phyloP scores from a whole-genome alignment of 1,139 yeast species.

The Protomyces gravidus region DNA sequence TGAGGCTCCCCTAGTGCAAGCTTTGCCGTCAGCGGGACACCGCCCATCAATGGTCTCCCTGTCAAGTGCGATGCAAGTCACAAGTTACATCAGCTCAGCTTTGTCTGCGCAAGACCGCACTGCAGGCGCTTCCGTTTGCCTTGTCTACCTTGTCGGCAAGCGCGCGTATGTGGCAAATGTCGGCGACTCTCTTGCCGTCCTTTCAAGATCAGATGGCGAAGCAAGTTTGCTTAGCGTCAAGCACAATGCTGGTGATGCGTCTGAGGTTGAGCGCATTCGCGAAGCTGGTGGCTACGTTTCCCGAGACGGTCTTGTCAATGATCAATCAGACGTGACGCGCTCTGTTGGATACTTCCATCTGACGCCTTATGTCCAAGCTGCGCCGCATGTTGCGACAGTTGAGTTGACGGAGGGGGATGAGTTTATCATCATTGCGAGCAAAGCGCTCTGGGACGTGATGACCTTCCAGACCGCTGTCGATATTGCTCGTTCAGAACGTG shows the following conservation, averaged over 20 bases:
- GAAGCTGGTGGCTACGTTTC: slow-evolving; percentile 89
- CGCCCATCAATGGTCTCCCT: slow-evolving; percentile 17
- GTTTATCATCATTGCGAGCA: slow-evolving; percentile 78
- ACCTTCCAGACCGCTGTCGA: slow-evolving; percentile 86
- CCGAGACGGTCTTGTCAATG: slow-evolving; percentile 80
- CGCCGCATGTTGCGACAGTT: slow-evolving; percentile 68
- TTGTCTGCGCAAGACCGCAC: slow-evolving; percentile 59
- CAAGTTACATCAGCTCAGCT: slow-evolving; percentile 7
- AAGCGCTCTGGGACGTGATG: slow-evolving; percentile 78
- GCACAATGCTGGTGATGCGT: slow-evolving; percentile 76
- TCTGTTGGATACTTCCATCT: slow-evolving; percentile 80
- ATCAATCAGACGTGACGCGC: slow-evolving; percentile 74
- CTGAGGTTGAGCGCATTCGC: slow-evolving; percentile 81
- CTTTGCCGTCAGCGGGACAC: slow-evolving; percentile 1
- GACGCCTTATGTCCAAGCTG: slow-evolving; percentile 84
- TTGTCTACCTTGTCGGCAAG: slow-evolving; percentile 69
- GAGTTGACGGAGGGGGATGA: slow-evolving; percentile 70
- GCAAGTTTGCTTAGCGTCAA: slow-evolving; percentile 65
- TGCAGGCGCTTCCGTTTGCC: slow-evolving; percentile 84
- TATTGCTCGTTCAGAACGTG: slow-evolving; percentile 73
- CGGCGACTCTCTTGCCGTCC: slow-evolving; percentile 82
- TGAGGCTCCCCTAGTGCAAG: slow-evolving; percentile 8
- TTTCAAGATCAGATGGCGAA: slow-evolving; percentile 79
- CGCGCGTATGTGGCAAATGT: slow-evolving; percentile 76
- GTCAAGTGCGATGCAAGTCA: slow-evolving; percentile 14